Base-by-base conservation (phyloP, 495 filamentous ascomycete genomes). In the Aspergillus wentii region DNA sequence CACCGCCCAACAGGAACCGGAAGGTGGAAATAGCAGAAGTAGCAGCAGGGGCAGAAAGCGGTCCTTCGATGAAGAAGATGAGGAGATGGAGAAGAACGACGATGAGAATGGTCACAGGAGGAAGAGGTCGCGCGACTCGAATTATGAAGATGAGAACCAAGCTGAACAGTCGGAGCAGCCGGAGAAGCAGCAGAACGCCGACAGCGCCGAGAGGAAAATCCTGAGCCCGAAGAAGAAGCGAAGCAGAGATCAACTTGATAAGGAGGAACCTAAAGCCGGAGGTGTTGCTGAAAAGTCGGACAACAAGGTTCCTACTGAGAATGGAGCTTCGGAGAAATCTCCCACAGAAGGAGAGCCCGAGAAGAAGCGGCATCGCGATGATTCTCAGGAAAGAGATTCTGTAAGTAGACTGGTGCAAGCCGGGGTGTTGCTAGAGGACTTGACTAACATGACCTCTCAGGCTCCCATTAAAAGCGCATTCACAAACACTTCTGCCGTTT, bases 21-120 rank as follows among this genome's bases (percentile, higher is more conserved):
- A n/a, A n/a, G 36, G 39, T 10, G 37, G 42, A 11, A 44, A 35
- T n/a, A 52, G 46, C 39, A 44, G 51, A 14, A 33, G 17, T n/a
- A 64, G 43, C 40, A 59, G 48, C 29, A 49, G 66, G 25, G 70
- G 72, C 9, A 57, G 75, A 29, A 83, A 83, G 59, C 59, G 79
- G 35, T 82, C 77, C 14, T 70, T 71, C 33, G 74, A 79, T 37
- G 69, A 76, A 26, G 49, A 68, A 2, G n/a, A n/a, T n/a, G n/a
- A n/a, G n/a, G 50, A 73, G 33, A 29, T 46, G 11, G 56, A 52
- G 17, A 49, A 51, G 18, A 45, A 17, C 29, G 53, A 61, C 16
- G 57, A 58, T 14, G 58, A 58, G 6, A 33, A 45, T 15, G 44
- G 48, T 6, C 59, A 60, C 41, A 40, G 59, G 36, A 50, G 64